Evolutionary conservation across 495 filamentous ascomycete species (phyloP), one percentile per base, ranked within the genome.

Genomic region (Lasiosphaeria miniovina): DNA sequence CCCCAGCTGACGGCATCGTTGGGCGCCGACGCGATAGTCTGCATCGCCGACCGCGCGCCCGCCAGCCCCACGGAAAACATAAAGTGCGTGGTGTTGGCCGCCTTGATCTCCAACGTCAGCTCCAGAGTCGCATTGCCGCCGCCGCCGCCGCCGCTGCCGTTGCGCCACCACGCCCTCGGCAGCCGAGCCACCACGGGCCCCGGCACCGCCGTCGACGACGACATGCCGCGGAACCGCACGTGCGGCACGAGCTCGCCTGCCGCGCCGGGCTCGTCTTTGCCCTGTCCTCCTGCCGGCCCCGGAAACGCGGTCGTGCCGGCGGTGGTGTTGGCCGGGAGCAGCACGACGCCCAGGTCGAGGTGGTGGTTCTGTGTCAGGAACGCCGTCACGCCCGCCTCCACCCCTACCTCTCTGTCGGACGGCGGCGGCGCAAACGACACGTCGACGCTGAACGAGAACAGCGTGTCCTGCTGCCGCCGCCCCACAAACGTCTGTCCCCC

Each of bases 291-390:
- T 12, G 9, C 14, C 36, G 34, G 50, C 33, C 36, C 38, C 8
- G 57, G 50, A 58, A 66, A 40, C 12, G 64, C 14, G 3, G 61
- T 59, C 15, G 64, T 72, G 3, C 15, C 15, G 17, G 48, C 57
- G 24, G 57, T 59, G 1, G 14, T 12, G 11, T 45, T 40, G 6
- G 63, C 59, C 24, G 69, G 71, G 11, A 80, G 70, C 43, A 76
- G 57, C n/a, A 77, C 76, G 24, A 83, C 59, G n/a, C 80, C 78
- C 11, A 84, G 55, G 48, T 82, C 78, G 9, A 82, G 59, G 53
- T 83, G 81, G 57, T 82, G 79, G 61, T 78, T 80, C 62, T 84
- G 80, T 14, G 74, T 79, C 17, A 81, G 65, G 61, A 84, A 84
- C 4, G 74, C 69, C 0, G 75, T 72, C 8, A 80, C 67, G 9